phyloP scores from a whole-genome alignment of 2,329 filamentous ascomycete species.

The Pezizomycotina sp. region DNA sequence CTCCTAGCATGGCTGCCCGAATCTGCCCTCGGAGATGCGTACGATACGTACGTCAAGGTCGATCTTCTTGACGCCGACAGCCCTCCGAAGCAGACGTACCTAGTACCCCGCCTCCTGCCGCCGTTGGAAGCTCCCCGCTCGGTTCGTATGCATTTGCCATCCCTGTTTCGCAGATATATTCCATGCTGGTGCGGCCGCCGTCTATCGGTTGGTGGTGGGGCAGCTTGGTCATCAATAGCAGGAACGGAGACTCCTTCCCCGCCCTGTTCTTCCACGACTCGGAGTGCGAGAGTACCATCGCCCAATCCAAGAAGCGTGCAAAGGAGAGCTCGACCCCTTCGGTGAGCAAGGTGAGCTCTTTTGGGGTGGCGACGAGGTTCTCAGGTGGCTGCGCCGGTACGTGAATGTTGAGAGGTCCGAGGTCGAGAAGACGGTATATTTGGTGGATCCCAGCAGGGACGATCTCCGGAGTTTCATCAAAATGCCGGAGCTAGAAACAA shows the following conservation, averaged over 20 bases:
- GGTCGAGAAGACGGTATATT: conserved; percentile 77
- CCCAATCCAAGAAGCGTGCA: conserved; percentile 76
- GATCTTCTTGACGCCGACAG: conserved; percentile 59
- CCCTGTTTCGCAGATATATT: conserved; percentile 79
- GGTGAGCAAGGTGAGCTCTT: conserved; percentile 73
- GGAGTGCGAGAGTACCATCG: conserved; percentile 87
- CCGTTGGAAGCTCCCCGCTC: conserved; percentile 48
- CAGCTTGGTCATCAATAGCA: conserved; percentile 80
- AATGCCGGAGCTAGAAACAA: conserved; percentile 33
- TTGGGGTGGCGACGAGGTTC: conserved; percentile 91
- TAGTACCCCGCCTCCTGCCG: conserved; percentile 85
- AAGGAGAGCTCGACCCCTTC: conserved; percentile 76
- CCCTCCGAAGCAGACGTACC: conserved; percentile 68
- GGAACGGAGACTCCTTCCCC: conserved; percentile 80
- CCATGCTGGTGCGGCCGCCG: conserved; percentile 72
- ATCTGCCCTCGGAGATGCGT: conserved; percentile 66
- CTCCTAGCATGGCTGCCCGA: conserved; percentile 91
- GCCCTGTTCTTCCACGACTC: conserved; percentile 95
- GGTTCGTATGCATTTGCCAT: conserved; percentile 84
- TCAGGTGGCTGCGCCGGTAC: conserved; percentile 79
- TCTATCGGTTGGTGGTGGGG: conserved; percentile 98
- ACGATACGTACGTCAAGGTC: conserved; percentile 86
- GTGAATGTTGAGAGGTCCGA: conserved; percentile 65
- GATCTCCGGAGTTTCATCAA: conserved; percentile 67
- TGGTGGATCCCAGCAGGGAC: conserved; percentile 72